Conservation (phyloP, 169 alveolate species). For the Cryptosporidium andersoni region DNA sequence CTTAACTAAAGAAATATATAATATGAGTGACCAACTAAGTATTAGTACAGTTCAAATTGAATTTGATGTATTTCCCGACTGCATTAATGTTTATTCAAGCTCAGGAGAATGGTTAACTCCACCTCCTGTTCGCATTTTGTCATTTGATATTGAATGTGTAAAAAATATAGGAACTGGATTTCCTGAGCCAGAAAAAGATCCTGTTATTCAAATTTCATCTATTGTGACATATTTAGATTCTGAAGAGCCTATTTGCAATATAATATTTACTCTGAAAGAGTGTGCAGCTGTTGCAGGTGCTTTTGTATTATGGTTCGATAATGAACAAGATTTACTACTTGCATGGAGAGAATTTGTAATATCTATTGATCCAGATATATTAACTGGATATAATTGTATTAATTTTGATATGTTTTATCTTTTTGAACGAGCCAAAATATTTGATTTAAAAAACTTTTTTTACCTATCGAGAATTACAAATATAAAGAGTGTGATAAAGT, state of each 20-base stretch:
- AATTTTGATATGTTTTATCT: constrained; percentile 97
- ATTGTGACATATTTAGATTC: constrained; percentile 81
- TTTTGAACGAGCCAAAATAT: constrained; percentile 90
- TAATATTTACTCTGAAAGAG: constrained; percentile 82
- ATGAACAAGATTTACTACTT: constrained; percentile 84
- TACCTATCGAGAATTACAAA: constrained; percentile 62
- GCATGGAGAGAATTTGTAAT: constrained; percentile 88
- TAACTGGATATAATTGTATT: constrained; percentile 97
- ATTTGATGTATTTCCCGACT: constrained; percentile 81
- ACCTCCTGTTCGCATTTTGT: constrained; percentile 94
- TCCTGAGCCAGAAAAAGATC: constrained; percentile 94
- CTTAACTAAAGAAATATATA: constrained; percentile 5
- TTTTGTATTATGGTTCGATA: constrained; percentile 83
- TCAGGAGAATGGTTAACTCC: constrained; percentile 90
- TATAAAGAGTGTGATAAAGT: constrained; percentile 73
- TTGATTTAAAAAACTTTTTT: constrained; percentile 84
- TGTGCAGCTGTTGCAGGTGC: constrained; percentile 89
- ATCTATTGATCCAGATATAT: constrained; percentile 93
- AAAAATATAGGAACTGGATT: constrained; percentile 91
- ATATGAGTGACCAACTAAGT: constrained; percentile 1
- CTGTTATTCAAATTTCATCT: constrained; percentile 95
- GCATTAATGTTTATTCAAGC: constrained; percentile 81
- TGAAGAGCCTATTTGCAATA: constrained; percentile 80
- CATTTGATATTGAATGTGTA: constrained; percentile 91
- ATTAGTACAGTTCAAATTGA: constrained; percentile 89